These are phyloP conservation scores for Acer negundo DNA, from an alignment of 345 rosid species.

Conservation along the genomic window DNA sequence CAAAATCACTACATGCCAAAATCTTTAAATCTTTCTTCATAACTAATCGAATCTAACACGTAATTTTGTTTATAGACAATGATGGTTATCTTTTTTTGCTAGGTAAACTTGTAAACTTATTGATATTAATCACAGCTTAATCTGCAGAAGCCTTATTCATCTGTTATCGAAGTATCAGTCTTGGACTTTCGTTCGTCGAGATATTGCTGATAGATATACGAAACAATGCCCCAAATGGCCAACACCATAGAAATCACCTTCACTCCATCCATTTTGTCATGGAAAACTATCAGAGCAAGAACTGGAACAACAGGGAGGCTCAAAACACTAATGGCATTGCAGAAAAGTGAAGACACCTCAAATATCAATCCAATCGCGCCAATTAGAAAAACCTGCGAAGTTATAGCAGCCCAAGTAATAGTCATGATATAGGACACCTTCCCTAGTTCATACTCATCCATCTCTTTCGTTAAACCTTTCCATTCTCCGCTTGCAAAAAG, in stretches of 20 bases:
- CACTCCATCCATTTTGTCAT: constrained; percentile 42
- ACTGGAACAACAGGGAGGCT: constrained; percentile 43
- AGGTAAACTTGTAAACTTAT: too few species aligned
- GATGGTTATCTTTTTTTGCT: too few species aligned
- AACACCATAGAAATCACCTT: constrained; percentile 38
- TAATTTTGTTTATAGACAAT: too few species aligned
- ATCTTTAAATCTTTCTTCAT: too few species aligned
- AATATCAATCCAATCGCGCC: constrained; percentile 38
- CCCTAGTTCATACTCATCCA: constrained; percentile 39
- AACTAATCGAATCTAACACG: too few species aligned
- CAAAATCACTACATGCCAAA: too few species aligned
- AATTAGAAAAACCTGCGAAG: constrained; percentile 35
- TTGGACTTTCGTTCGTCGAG: constrained; percentile 23
- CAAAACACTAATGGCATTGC: constrained; percentile 31
- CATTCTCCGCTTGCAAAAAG: constrained; percentile 47
- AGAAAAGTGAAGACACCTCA: constrained; percentile 47
- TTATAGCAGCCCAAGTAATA: constrained; percentile 32
- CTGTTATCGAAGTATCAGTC: neutral
- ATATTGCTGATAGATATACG: constrained; percentile 43
- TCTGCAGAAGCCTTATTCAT: neutral
- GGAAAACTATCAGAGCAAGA: constrained; percentile 37
- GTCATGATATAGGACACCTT: constrained; percentile 35
- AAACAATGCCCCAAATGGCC: constrained; percentile 45
- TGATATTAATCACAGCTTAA: too few species aligned
- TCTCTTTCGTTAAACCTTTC: constrained; percentile 29